These are phyloP conservation scores for Kodamaea jinghongensis DNA, from an alignment of 805 yeast species.

Conservation along the genomic window DNA sequence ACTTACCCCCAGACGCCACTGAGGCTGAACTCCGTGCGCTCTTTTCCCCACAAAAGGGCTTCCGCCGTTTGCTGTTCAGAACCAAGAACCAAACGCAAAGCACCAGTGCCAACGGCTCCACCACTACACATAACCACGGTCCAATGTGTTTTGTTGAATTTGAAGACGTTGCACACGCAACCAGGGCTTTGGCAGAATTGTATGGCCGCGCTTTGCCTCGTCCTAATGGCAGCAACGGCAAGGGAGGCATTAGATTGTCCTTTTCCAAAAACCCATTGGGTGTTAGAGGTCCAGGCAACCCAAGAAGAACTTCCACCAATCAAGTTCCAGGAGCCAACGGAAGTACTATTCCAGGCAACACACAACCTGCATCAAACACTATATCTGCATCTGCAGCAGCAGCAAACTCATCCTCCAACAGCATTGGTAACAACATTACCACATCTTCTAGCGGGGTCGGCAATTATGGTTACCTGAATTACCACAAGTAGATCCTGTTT, in stretches of 20 bases:
- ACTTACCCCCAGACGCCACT: conserved; percentile 94
- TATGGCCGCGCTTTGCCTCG: conserved; percentile 92
- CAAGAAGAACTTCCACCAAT: conserved; percentile 38
- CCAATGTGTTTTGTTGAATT: conserved; percentile 99
- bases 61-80: conserved; percentile 87
- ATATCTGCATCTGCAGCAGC: conserved; percentile 6
- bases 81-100: conserved; percentile 52
- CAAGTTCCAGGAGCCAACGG: conserved; percentile 19
- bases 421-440: conserved; percentile 6
- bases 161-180: conserved; percentile 92
- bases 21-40: conserved; percentile 87
- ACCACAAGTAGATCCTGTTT: conserved; percentile 18
- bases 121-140: conserved; percentile 58
- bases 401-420: conserved; percentile 9
- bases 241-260: conserved; percentile 92
- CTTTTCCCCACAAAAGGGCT: conserved; percentile 87
- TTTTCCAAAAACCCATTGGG: conserved; percentile 97
- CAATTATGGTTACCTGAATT: conserved; percentile 37
- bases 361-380: conserved; percentile 7
- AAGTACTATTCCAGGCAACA: conserved; percentile 7
- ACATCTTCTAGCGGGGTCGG: conserved; percentile 23
- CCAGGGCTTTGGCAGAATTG: conserved; percentile 88
- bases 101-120: conserved; percentile 24
- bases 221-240: conserved; percentile 62
- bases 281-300: conserved; percentile 70